A percentile compares a stretch with the other conserved stretches of the same genome.
These are phyloP conservation scores for Trichoderma parareesei DNA, from an alignment of 495 filamentous ascomycete genomes.

Conservation along the genomic window DNA sequence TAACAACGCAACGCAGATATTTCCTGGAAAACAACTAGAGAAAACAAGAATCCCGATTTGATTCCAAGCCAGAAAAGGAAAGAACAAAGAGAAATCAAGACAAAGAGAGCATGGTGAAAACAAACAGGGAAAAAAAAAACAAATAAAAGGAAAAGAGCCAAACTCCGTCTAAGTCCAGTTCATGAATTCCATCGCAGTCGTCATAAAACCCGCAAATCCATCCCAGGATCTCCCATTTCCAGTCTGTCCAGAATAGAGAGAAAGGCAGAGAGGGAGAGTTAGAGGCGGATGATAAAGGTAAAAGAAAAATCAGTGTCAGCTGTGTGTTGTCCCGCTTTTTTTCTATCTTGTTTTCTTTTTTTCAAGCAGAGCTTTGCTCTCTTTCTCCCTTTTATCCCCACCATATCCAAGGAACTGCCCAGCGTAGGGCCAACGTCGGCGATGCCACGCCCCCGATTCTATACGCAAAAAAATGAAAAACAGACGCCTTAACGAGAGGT, in stretches of 20 bases:
- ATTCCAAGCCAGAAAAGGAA: background rate
- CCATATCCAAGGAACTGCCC: background rate
- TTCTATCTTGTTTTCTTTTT: background rate
- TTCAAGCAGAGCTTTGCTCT: background rate
- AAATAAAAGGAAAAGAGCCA: background rate
- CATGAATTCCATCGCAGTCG: conserved; percentile 1
- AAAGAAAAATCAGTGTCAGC: background rate
- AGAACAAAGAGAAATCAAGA: background rate
- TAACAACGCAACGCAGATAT: background rate
- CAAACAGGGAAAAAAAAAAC: background rate
- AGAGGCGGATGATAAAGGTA: background rate
- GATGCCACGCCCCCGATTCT: background rate
- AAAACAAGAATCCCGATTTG: background rate
- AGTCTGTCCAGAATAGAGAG: background rate
- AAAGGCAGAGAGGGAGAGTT: background rate
- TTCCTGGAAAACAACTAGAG: background rate
- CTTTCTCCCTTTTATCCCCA: background rate
- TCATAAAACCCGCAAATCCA: conserved; percentile 3
- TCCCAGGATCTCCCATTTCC: background rate
- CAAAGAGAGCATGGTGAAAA: background rate
- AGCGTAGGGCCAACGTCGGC: background rate
- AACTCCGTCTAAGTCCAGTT: conserved; percentile 3
- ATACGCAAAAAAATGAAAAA: background rate
- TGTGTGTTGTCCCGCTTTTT: background rate
- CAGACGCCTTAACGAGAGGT: conserved; percentile 3